Conservation (phyloP, 805 yeast species). For the Alloascoidea africana region DNA sequence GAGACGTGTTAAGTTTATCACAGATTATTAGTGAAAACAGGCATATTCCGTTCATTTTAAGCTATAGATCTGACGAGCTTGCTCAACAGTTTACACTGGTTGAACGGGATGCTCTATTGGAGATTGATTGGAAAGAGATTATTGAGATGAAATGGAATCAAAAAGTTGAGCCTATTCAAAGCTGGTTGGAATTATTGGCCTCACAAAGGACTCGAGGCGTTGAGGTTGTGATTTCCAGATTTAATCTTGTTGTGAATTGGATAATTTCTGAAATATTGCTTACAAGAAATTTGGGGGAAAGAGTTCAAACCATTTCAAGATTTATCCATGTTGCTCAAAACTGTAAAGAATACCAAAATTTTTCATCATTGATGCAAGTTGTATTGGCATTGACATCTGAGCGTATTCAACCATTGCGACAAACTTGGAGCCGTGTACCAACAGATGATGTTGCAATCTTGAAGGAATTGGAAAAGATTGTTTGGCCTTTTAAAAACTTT, state of each 20-base stretch:
- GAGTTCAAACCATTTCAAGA: constrained; percentile 62
- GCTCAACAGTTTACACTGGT: constrained; percentile 78
- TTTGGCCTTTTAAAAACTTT: constrained; percentile 68
- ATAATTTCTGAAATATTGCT: constrained; percentile 73
- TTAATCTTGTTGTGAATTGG: constrained; percentile 86
- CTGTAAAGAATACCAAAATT: constrained; percentile 62
- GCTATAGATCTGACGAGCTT: constrained; percentile 47
- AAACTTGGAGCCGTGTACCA: constrained; percentile 62
- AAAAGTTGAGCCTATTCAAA: constrained; percentile 49
- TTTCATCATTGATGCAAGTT: constrained; percentile 77
- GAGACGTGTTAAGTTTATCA: constrained; percentile 19
- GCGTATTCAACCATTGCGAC: constrained; percentile 38
- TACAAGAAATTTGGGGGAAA: constrained; percentile 41
- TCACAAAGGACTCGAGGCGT: constrained; percentile 53
- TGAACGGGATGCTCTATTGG: constrained; percentile 71
- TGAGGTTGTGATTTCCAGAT: constrained; percentile 68
- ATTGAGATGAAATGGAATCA: constrained; percentile 63
- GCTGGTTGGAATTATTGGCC: constrained; percentile 70
- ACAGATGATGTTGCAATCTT: constrained; percentile 59
- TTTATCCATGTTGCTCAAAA: constrained; percentile 77
- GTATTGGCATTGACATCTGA: constrained; percentile 65
- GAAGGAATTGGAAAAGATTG: constrained; percentile 50
- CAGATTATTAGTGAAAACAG: constrained; percentile 27
- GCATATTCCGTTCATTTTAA: constrained; percentile 74
- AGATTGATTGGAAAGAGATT: constrained; percentile 85